phyloP scores from a whole-genome alignment of 2,329 filamentous ascomycete species.

The Colletotrichum gloeosporioides region DNA sequence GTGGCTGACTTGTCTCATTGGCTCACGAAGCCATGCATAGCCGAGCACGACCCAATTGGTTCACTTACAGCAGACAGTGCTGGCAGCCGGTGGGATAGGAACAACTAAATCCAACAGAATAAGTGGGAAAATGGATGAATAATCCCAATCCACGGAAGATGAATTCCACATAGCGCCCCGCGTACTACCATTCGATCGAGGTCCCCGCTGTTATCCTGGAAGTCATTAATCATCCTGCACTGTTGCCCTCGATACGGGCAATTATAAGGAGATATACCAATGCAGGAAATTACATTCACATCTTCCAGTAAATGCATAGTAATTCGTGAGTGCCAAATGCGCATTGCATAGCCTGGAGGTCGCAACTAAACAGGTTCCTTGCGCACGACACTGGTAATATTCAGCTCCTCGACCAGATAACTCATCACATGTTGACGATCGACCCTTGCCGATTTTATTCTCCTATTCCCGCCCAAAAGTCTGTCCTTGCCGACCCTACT shows the following conservation, averaged over 20 bases:
- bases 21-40: background rate
- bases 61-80: background rate
- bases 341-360: background rate
- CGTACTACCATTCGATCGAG: background rate
- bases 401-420: background rate
- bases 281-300: background rate
- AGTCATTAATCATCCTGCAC: background rate
- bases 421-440: background rate
- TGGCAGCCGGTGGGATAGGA: background rate
- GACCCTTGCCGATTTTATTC: fast-evolving
- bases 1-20: background rate
- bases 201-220: background rate
- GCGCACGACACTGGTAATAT: background rate
- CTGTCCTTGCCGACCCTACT: background rate
- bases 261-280: background rate
- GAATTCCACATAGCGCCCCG: background rate
- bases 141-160: background rate
- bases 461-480: fast-evolving
- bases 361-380: background rate
- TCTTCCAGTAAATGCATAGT: fast-evolving
- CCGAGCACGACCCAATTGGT: background rate
- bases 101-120: background rate
- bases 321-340: background rate
- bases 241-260: background rate
- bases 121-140: background rate